Evolutionary conservation across 768 basidiomycete genomes (phyloP), one percentile per base, ranked within the genome.

Genomic region (Collybia nuda): DNA sequence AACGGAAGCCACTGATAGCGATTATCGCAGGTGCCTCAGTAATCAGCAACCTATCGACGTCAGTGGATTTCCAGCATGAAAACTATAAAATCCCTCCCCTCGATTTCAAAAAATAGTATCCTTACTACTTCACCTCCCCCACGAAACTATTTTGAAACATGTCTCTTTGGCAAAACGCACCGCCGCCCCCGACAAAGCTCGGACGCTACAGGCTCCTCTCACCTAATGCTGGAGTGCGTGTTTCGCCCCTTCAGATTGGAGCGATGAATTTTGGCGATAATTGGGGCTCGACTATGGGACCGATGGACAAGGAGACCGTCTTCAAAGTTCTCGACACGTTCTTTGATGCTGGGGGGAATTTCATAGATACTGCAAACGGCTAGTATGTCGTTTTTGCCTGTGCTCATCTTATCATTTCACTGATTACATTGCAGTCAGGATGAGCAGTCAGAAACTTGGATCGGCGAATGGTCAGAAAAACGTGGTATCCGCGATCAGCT

Each of bases 211-310:
- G 77, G 18, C 54, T 57, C 8, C 62, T 79, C 15, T 67, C 73
- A 0, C 67, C 72, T 8, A 37, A 52, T 18, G 73, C 77, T 1
- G 75, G 75, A 8, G 61, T 79, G 26, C 71, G 69, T 42, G 78
- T 80, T n/a, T 80, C 78, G 2, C 77, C 78, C 0, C 60, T 80
- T n/a, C 63, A 63, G n/a, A 70, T 80, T 19, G 77, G 79, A 2
- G 77, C 69, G 3, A 74, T 75, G 76, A 76, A 64, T 62, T 71
- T 79, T 36, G 77, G 77, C 5, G 70, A 76, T 50, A 66, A 72
- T 71, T 58, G 59, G 0, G 17, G 29, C 1, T 24, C 44, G 6
- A 47, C 43, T 2, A 51, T 71, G 50, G 71, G 73, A 1, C 40
- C 50, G 3, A 72, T 75, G 66, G 51, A 62, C 51, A 71, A 73